These are phyloP conservation scores for Aureobasidium sp. DNA, from an alignment of 2,329 filamentous ascomycete genomes.

Conservation along the genomic window DNA sequence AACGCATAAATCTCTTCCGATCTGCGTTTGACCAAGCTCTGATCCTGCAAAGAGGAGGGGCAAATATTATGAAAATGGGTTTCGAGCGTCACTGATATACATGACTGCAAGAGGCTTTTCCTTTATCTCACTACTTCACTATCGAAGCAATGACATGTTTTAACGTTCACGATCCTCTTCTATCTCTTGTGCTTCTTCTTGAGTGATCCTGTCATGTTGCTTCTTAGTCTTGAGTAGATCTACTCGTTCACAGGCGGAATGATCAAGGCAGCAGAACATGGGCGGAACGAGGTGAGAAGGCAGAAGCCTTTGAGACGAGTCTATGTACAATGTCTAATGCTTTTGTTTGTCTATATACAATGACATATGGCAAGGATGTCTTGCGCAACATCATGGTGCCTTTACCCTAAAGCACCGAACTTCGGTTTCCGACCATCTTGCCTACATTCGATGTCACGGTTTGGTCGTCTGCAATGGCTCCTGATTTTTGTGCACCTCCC, in stretches of 20 bases:
- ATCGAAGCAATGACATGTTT: conserved; percentile 2
- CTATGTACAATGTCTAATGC: background rate
- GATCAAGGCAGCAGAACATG: too few relatives aligned
- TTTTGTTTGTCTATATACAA: conserved; percentile 33
- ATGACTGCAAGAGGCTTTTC: background rate
- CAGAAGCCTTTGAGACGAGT: background rate
- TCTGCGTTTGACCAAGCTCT: conserved; percentile 7
- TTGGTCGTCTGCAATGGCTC: conserved; percentile 40
- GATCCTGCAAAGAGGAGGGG: background rate
- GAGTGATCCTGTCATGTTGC: too few relatives aligned
- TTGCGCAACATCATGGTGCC: conserved; percentile 64
- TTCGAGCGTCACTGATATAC: conserved; percentile 1
- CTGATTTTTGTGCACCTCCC: conserved; percentile 60
- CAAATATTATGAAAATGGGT: conserved; percentile 8
- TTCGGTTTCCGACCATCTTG: conserved; percentile 62
- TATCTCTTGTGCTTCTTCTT: background rate
- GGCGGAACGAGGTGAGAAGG: background rate
- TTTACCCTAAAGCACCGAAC: conserved; percentile 41
- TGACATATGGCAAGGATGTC: conserved; percentile 60
- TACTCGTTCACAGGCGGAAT: too few relatives aligned
- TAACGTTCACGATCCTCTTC: background rate
- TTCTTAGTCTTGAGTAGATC: too few relatives aligned
- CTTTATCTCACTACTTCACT: background rate
- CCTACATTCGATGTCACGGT: conserved; percentile 82
- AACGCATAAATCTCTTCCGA: conserved; percentile 18